These are phyloP conservation scores for Plasmodium reichenowi DNA, from an alignment of 169 alveolate species.

Conservation along the genomic window DNA sequence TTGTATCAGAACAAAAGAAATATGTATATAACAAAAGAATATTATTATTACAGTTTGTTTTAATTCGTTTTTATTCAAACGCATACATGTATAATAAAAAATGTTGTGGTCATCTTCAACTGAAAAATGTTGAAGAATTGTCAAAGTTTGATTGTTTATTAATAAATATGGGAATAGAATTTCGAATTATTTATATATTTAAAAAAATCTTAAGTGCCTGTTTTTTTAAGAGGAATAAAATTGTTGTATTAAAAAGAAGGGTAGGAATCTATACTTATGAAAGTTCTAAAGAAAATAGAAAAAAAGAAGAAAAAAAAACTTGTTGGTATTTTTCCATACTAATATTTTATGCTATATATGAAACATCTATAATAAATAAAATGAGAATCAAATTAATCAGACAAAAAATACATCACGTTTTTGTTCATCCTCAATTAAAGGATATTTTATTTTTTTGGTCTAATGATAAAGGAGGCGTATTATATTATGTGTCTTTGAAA, in stretches of 20 bases:
- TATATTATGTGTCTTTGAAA: background rate
- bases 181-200: background rate
- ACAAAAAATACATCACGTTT: background rate
- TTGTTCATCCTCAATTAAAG: background rate
- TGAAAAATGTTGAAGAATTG: background rate
- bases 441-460: slow-evolving; percentile 1
- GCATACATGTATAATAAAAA: no score
- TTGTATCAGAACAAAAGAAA: no score
- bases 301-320: background rate
- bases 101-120: no score
- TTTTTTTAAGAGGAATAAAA: background rate
- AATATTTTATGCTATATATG: background rate
- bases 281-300: background rate
- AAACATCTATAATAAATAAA: background rate
- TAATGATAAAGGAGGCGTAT: background rate
- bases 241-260: slow-evolving; percentile 2
- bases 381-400: background rate
- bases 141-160: background rate
- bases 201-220: background rate
- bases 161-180: background rate
- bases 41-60: no score
- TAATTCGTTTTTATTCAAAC: no score
- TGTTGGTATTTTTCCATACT: background rate
- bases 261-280: background rate
- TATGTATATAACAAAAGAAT: no score